Percentiles rank a stretch among this genome's conserved stretches.
Conservation (phyloP, 75 land plant genomes). For the Larix kaempferi region DNA sequence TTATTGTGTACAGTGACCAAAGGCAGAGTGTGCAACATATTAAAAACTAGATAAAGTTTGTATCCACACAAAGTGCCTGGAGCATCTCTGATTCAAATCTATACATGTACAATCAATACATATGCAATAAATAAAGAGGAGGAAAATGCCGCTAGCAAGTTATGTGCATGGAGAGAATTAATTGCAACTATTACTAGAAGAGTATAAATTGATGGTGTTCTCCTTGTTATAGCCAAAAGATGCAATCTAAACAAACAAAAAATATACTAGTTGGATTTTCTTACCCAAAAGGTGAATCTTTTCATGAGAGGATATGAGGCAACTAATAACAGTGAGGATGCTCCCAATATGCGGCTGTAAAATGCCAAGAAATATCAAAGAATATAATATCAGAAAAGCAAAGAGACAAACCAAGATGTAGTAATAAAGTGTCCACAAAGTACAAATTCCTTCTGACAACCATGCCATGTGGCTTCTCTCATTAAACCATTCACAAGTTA, state of each 20-base stretch:
- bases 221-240: background rate
- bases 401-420: too few species aligned
- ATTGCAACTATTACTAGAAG: background rate
- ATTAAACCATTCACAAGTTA: background rate
- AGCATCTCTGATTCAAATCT: conserved; percentile 8
- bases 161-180: background rate
- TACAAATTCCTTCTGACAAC: background rate
- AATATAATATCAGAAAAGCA: background rate
- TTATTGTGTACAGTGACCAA: too few species aligned
- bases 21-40: background rate
- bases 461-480: background rate
- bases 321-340: conserved; percentile 88
- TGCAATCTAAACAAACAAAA: background rate
- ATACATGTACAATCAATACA: background rate
- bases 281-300: conserved; percentile 97
- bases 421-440: background rate
- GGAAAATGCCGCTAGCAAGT: background rate
- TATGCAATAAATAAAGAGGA: background rate
- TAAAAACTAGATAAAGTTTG: background rate
- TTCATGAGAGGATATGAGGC: conserved; percentile 97
- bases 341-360: conserved; percentile 84
- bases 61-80: background rate
- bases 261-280: background rate
- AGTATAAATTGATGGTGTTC: background rate
- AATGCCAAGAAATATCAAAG: background rate